phyloP scores from a whole-genome alignment of 495 filamentous ascomycete species.

The Pseudomonodictys pantanalensis region DNA sequence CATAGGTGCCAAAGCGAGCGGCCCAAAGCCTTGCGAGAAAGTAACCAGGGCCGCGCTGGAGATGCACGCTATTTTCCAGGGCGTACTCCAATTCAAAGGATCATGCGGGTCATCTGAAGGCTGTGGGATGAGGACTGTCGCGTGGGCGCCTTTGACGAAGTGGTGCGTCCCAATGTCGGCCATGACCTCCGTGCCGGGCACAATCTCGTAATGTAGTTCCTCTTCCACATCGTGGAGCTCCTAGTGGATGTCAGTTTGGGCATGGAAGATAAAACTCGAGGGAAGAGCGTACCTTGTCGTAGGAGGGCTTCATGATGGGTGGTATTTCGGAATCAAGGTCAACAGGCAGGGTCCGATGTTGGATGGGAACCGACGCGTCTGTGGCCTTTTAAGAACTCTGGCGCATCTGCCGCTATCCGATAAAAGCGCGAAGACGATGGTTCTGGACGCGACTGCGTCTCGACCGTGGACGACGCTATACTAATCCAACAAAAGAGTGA shows the following conservation, averaged over 20 bases:
- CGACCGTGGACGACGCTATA: no score
- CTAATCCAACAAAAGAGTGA: no score
- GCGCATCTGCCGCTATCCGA: no score
- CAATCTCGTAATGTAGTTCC: constrained; percentile 53
- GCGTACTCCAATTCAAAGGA: constrained; percentile 37
- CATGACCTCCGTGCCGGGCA: constrained; percentile 65
- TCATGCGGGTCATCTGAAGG: constrained; percentile 43
- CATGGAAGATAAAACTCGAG: neutral
- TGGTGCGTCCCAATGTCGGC: constrained; percentile 54
- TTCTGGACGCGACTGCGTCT: no score
- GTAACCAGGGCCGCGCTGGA: constrained; percentile 51
- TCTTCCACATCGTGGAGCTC: constrained; percentile 39
- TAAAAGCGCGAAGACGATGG: no score
- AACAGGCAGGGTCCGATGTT: no score
- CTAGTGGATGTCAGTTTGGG: constrained; percentile 12
- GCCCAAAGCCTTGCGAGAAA: constrained; percentile 59
- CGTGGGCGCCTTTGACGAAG: constrained; percentile 52
- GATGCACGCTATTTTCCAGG: constrained; percentile 38
- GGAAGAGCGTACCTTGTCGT: no score
- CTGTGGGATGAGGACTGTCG: constrained; percentile 54
- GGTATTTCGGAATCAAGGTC: no score
- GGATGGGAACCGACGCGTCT: no score
- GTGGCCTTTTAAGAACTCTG: no score
- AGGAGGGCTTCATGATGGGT: no score
- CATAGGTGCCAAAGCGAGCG: constrained; percentile 58